These are phyloP conservation scores for Mrakia hoshinonis DNA, from an alignment of 768 basidiomycete genomes.

Conservation along the genomic window DNA sequence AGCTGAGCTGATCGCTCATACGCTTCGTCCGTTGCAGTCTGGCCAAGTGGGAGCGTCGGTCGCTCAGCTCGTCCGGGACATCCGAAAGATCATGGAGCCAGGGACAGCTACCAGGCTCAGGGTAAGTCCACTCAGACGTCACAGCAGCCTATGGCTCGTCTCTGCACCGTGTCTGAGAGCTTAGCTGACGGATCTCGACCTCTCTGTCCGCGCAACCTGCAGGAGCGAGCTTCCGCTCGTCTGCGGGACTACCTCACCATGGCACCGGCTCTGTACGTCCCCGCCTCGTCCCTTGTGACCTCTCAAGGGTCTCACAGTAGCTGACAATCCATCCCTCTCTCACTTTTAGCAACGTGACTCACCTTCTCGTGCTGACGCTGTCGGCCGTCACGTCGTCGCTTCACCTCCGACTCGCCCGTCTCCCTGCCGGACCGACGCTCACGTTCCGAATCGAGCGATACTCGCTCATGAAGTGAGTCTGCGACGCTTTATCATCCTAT, in stretches of 20 bases:
- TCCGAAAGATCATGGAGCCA: constrained; percentile 95
- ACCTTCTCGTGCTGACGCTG: constrained; percentile 83
- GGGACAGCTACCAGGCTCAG: constrained; percentile 88
- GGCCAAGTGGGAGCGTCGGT: constrained; percentile 83
- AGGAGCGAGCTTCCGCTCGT: constrained; percentile 72
- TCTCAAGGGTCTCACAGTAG: background rate
- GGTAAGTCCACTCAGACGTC: constrained; percentile 45
- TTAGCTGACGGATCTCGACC: background rate
- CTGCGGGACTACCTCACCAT: constrained; percentile 77
- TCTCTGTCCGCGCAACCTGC: constrained; percentile 30
- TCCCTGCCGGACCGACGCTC: constrained; percentile 85
- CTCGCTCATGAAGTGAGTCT: constrained; percentile 63
- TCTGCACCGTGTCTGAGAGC: background rate
- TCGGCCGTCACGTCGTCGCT: constrained; percentile 72
- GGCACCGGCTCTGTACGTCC: constrained; percentile 59
- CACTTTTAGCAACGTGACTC: constrained; percentile 58
- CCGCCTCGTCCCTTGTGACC: background rate
- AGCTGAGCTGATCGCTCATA: background rate
- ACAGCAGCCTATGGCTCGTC: background rate
- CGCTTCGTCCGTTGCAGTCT: constrained; percentile 44
- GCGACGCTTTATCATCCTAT: background rate
- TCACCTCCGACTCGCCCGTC: constrained; percentile 66
- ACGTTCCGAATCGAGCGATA: constrained; percentile 89
- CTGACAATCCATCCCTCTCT: background rate
- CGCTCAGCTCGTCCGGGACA: constrained; percentile 79